Conservation (phyloP, 768 basidiomycete genomes). For the Boletus sp. region DNA sequence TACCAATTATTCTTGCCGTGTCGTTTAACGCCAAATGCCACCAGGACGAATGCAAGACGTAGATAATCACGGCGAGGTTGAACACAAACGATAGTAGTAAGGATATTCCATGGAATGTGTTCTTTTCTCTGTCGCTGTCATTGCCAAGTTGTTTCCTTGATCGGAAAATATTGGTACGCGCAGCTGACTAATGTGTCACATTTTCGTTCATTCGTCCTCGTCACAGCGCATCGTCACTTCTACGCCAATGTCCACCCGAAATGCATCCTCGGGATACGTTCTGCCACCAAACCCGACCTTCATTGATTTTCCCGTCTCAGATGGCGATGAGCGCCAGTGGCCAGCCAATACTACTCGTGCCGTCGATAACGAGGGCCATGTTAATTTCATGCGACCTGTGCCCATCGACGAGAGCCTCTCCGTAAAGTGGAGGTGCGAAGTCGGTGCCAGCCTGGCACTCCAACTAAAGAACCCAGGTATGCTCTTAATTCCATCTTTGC, state of each 20-base stretch:
- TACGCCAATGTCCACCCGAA: conserved; percentile 25
- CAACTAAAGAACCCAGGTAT: conserved; percentile 51
- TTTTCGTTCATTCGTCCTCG: neutral
- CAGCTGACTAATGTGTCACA: conserved; percentile 15
- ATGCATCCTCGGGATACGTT: conserved; percentile 12
- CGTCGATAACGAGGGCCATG: conserved; percentile 59
- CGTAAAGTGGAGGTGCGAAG: conserved; percentile 56
- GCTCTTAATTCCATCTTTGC: conserved; percentile 9
- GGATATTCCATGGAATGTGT: too few species aligned
- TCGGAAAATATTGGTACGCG: too few species aligned
- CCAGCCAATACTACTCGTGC: conserved; percentile 54
- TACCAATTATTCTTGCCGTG: conserved; percentile 50
- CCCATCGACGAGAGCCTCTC: conserved; percentile 47
- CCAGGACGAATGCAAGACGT: conserved; percentile 46
- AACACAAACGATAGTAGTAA: neutral
- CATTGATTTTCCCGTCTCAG: conserved; percentile 60
- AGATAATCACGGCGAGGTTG: conserved; percentile 62
- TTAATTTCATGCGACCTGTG: conserved; percentile 69
- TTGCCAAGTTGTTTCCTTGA: too few species aligned
- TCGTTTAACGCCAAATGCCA: conserved; percentile 69
- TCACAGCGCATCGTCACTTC: neutral
- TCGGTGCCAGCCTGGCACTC: conserved; percentile 43
- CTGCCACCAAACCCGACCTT: conserved; percentile 55
- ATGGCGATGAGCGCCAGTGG: conserved; percentile 55
- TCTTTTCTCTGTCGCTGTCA: neutral